Conservation (phyloP, 331 rosid genomes). For the Quercus tomentella region DNA sequence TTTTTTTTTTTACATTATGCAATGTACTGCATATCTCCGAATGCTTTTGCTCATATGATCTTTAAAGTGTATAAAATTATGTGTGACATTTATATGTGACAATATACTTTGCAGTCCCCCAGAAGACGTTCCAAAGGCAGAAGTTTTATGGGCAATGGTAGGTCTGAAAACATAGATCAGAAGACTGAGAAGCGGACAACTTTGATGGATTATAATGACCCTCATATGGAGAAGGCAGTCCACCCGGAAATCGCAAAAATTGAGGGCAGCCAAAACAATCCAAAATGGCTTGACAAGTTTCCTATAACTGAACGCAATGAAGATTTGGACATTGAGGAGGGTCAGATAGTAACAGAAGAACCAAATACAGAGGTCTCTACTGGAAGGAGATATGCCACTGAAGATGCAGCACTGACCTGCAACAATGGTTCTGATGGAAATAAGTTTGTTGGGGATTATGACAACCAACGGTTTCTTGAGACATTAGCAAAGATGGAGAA, state of each 20-base stretch:
- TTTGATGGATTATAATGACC: conserved; percentile 22
- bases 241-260: conserved; percentile 16
- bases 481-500: conserved; percentile 71
- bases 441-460: conserved; percentile 23
- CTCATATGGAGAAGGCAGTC: conserved; percentile 12
- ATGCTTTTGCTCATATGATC: background rate
- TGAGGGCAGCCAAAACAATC: conserved; percentile 3
- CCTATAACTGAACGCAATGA: conserved; percentile 29
- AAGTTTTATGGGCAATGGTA: conserved; percentile 24
- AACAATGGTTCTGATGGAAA: conserved; percentile 14
- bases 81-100: conserved; percentile 32
- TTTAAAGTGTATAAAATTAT: background rate
- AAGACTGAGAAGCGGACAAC: conserved; percentile 29
- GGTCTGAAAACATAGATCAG: conserved; percentile 31
- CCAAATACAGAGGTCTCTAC: conserved; percentile 9
- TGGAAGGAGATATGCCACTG: conserved; percentile 28
- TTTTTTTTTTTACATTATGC: background rate
- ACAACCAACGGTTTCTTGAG: conserved; percentile 54
- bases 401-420: conserved; percentile 9
- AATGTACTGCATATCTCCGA: conserved; percentile 2
- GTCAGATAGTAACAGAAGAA: conserved; percentile 53
- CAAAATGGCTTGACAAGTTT: conserved; percentile 27
- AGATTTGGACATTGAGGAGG: conserved; percentile 46
- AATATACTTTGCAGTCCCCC: conserved; percentile 44
- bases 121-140: conserved; percentile 34